Percentiles rank a stretch among this genome's conserved stretches.
phyloP scores from a whole-genome alignment of 192 early-diverging fungal genomes.

The Entophlyctis helioformis region DNA sequence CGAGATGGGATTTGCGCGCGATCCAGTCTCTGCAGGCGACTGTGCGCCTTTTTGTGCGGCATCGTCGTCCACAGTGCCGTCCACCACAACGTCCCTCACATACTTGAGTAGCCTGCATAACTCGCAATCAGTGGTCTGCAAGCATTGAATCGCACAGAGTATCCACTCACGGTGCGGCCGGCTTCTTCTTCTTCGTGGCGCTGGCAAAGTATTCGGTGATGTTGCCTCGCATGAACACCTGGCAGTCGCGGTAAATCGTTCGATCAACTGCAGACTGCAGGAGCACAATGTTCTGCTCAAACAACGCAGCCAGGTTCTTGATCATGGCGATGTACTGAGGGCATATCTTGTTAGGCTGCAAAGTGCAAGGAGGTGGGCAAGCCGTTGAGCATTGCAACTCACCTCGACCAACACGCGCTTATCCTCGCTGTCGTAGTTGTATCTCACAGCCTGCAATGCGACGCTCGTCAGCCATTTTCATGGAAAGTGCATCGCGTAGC shows the following conservation, averaged over 20 bases:
- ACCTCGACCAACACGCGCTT: constrained; percentile 31
- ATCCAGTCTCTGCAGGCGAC: too few species aligned
- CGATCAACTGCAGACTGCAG: too few species aligned
- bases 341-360: too few species aligned
- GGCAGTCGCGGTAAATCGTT: constrained; percentile 18
- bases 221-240: constrained; percentile 15
- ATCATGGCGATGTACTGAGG: constrained; percentile 31
- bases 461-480: neutral
- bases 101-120: too few species aligned
- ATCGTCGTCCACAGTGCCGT: too few species aligned
- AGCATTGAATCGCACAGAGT: too few species aligned
- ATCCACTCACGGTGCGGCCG: constrained; percentile 3
- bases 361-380: too few species aligned
- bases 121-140: too few species aligned
- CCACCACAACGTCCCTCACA: too few species aligned
- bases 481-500: neutral
- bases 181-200: constrained; percentile 31
- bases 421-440: constrained; percentile 31
- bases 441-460: constrained; percentile 20
- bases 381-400: too few species aligned
- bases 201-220: constrained; percentile 16
- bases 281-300: too few species aligned
- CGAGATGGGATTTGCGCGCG: constrained; percentile 4
- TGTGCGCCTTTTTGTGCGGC: too few species aligned
- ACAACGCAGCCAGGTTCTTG: constrained; percentile 16